Base-by-base conservation (phyloP, 2,329 filamentous ascomycete genomes). In the Parastagonospora nodorum region DNA sequence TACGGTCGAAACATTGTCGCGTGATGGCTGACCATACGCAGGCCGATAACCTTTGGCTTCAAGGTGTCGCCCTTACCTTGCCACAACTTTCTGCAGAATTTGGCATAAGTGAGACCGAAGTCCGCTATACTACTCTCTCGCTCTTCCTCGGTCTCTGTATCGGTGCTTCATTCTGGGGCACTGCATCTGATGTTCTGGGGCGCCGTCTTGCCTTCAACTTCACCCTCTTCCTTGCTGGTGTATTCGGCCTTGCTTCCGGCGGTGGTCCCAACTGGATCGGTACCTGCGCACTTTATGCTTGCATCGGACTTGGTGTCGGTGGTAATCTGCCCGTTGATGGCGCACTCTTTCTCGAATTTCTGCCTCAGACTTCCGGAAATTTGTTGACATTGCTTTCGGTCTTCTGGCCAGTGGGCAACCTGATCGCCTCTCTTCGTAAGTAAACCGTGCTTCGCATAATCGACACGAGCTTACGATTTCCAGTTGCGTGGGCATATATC, bases 351-450 rank as follows among this genome's bases (percentile, higher is more conserved):
- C 80, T 95, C 32, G 91, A 96, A 66, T 93, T 93, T 58, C 76
- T 95, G 1, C 91, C 91, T 0, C 86, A 88, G 50, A 83, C 86
- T 0, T 88, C 85, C n/a, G 86, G 85, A 55, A 84, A 85, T 29
- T 80, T 94, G 11, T 77, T 94, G 28, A 94, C 90, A 0, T 79
- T 93, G 41, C 79, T 95, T n/a, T 91, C 88, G 6, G 83, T 92
- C 7, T 94, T 89, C 88, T 96, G 91, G 90, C 89, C 90, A 0
- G 75, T 95, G 14, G 91, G 90, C 5, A 89, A 94, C 67, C 79
- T 95, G 7, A 81, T 88, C 48, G 85, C 88, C 1, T 68, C 66
- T 6, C 63, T 71, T 6, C 48, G 57, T 60, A 46, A 49, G 58
- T 47, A 6, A 29, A 5, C 19, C 19, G 3, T 5, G 3, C 12